These are phyloP conservation scores for Ganoderma multipileum DNA, from an alignment of 1,284 basidiomycete genomes.

Conservation along the genomic window DNA sequence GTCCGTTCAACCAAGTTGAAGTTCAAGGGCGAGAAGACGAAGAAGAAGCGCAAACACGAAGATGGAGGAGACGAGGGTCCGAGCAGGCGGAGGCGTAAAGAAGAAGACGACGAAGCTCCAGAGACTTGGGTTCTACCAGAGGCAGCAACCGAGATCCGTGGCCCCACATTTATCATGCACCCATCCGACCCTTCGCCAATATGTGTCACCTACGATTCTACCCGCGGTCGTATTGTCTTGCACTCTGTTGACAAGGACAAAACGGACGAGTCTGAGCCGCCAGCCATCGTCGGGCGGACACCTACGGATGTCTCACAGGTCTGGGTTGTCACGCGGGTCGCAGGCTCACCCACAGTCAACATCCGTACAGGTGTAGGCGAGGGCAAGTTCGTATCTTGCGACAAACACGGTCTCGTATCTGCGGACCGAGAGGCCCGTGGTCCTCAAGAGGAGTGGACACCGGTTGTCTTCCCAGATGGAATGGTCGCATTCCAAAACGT, in stretches of 20 bases:
- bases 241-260: conserved; percentile 69
- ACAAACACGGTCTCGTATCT: conserved; percentile 81
- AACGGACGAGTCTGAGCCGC: conserved; percentile 43
- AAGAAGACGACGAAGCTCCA: conserved; percentile 66
- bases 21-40: conserved; percentile 87
- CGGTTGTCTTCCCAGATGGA: conserved; percentile 75
- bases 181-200: conserved; percentile 78
- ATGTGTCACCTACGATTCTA: conserved; percentile 80
- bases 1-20: conserved; percentile 76
- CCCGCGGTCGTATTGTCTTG: conserved; percentile 73
- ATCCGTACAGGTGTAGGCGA: conserved; percentile 83
- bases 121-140: conserved; percentile 85
- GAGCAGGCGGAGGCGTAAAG: conserved; percentile 51
- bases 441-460: conserved; percentile 88
- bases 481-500: conserved; percentile 87
- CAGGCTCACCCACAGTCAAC: conserved; percentile 82
- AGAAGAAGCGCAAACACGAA: conserved; percentile 81
- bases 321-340: conserved; percentile 85
- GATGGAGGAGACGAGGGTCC: conserved; percentile 51
- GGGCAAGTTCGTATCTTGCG: conserved; percentile 87
- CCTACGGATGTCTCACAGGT: conserved; percentile 86
- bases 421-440: conserved; percentile 86
- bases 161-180: conserved; percentile 83
- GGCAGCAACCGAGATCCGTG: conserved; percentile 74
- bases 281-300: conserved; percentile 61